Evolutionary conservation across 75 land plant genomes (phyloP).

Genomic region (Cupressus sempervirens): DNA sequence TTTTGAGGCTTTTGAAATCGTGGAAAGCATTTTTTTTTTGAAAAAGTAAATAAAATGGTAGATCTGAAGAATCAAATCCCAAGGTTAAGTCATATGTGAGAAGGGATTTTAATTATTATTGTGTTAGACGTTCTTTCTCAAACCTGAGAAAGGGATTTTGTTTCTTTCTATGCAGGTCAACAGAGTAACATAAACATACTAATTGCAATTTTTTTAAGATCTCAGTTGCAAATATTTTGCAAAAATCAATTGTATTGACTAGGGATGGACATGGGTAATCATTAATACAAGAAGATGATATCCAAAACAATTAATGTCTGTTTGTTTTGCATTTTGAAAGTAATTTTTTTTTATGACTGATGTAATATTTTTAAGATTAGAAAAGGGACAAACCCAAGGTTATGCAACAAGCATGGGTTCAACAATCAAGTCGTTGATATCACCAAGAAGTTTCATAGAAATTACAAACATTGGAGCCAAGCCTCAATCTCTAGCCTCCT

Average conservation of each 20-base stretch:
- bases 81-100: background rate
- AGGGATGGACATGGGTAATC: background rate
- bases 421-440: background rate
- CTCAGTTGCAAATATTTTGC: background rate
- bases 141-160: background rate
- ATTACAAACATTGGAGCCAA: background rate
- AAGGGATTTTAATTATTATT: background rate
- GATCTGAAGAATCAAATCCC: background rate
- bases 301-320: background rate
- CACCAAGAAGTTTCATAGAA: background rate
- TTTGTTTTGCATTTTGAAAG: background rate
- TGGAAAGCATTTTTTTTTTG: background rate
- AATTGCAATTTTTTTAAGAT: background rate
- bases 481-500: background rate
- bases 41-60: background rate
- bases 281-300: background rate
- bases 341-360: background rate
- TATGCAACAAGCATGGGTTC: background rate
- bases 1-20: background rate
- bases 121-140: background rate
- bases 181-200: background rate
- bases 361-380: background rate
- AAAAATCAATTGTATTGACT: background rate
- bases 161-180: background rate
- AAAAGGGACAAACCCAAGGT: background rate